Evolutionary conservation across 2,329 filamentous ascomycete species (phyloP).

Genomic region (Claviceps capensis): DNA sequence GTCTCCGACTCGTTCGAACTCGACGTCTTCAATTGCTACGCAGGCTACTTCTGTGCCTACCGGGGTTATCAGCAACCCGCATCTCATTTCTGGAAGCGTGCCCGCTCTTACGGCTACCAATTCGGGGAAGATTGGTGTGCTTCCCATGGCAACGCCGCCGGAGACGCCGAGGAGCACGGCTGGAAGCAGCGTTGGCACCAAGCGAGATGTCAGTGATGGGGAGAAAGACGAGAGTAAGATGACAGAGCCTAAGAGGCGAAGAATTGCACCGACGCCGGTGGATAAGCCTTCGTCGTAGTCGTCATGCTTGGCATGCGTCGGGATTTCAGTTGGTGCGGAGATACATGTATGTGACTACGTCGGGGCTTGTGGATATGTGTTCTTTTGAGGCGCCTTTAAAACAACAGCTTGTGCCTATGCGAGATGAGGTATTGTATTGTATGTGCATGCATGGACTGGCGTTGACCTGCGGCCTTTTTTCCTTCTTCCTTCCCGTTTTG

Average conservation of each 20-base stretch:
- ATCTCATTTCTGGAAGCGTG: constrained; percentile 63
- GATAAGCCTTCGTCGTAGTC: constrained; percentile 7
- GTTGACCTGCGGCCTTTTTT: constrained; percentile 10
- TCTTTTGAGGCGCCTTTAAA: not conserved
- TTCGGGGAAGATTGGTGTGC: constrained; percentile 44
- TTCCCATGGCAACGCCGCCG: constrained; percentile 79
- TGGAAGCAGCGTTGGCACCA: constrained; percentile 27
- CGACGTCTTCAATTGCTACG: constrained; percentile 65
- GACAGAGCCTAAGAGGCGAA: constrained; percentile 48
- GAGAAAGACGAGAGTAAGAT: constrained; percentile 36
- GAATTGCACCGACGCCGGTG: constrained; percentile 55
- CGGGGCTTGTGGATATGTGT: not conserved
- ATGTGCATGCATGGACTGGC: constrained; percentile 16
- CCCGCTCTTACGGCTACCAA: constrained; percentile 64
- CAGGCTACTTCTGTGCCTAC: constrained; percentile 35
- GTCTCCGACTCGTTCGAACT: constrained; percentile 76
- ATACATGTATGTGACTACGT: not conserved
- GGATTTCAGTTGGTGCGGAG: not conserved
- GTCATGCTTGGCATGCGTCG: not conserved
- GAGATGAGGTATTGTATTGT: constrained; percentile 5
- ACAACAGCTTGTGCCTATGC: not conserved
- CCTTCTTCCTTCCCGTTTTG: not conserved
- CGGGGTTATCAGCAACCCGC: constrained; percentile 59
- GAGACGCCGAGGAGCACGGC: constrained; percentile 54
- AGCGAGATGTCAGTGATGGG: constrained; percentile 42